A percentile compares a stretch with the other conserved stretches of the same genome.
Evolutionary conservation across 352 stramenopile genomes (phyloP).

Genomic region (Phytophthora brassicae): DNA sequence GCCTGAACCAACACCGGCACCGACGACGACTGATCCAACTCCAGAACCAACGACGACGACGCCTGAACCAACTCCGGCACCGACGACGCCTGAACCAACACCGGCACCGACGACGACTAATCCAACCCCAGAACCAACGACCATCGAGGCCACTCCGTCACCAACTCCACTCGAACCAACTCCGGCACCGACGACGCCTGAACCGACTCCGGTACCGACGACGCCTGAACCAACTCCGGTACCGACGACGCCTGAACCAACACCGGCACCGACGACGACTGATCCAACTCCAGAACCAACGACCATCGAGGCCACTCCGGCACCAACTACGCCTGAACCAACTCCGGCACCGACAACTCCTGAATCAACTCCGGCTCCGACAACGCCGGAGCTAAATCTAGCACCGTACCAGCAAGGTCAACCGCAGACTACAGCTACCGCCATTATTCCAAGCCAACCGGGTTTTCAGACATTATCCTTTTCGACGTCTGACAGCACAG

Average conservation of each 20-base stretch:
- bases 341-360: neutral
- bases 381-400: neutral
- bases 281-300: neutral
- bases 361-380: neutral
- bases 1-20: neutral
- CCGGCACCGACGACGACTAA: neutral
- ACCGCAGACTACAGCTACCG: neutral
- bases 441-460: neutral
- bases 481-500: neutral
- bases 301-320: neutral
- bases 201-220: neutral
- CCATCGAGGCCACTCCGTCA: neutral
- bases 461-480: constrained; percentile 3
- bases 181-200: neutral
- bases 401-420: constrained; percentile 16
- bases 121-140: too few relatives aligned
- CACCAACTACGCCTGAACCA: constrained; percentile 4
- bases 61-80: neutral
- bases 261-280: neutral
- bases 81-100: neutral
- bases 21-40: neutral
- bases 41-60: neutral
- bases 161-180: neutral
- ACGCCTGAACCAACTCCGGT: constrained; percentile 1
- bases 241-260: neutral